Evolutionary conservation across 2,329 filamentous ascomycete species (phyloP).

Genomic region (Talaromyces amestolkiae): DNA sequence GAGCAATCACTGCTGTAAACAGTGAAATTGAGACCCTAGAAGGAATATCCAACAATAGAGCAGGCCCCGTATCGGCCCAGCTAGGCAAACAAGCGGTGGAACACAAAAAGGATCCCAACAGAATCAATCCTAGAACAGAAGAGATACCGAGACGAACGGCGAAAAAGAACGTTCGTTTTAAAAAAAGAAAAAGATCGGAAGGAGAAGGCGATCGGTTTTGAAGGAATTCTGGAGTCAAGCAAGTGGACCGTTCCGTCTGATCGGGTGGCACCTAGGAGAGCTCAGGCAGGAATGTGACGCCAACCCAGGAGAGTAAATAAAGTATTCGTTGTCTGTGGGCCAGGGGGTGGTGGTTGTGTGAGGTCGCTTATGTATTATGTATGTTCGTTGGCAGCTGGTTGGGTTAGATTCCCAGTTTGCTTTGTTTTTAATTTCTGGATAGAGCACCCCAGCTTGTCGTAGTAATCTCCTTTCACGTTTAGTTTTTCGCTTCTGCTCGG

Average conservation of each 20-base stretch:
- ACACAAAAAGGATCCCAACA: conserved; percentile 14
- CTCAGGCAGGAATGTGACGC: conserved; percentile 36
- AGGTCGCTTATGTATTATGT: conserved; percentile 8
- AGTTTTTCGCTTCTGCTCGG: not conserved
- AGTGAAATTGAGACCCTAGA: not conserved
- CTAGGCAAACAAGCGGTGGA: conserved; percentile 16
- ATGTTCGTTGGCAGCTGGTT: not conserved
- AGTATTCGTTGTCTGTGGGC: conserved; percentile 13
- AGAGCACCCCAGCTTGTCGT: not conserved
- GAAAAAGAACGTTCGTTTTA: conserved; percentile 25
- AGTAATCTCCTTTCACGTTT: not conserved
- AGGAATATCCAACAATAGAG: conserved; percentile 3
- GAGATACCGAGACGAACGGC: conserved; percentile 27
- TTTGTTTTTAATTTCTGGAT: conserved; percentile 13
- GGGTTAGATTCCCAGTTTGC: not conserved
- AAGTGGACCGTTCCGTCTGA: conserved; percentile 13
- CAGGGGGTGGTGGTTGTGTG: conserved; percentile 7
- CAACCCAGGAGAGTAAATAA: conserved; percentile 20
- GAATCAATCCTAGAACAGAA: conserved; percentile 20
- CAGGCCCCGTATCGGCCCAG: not conserved
- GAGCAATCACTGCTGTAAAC: conserved; percentile 6
- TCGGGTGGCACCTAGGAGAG: conserved; percentile 22
- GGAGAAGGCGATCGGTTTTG: conserved; percentile 37
- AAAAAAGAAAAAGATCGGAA: conserved; percentile 17
- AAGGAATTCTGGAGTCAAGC: conserved; percentile 22